These are phyloP conservation scores for Xylaria sp. DNA, from an alignment of 2,329 filamentous ascomycete genomes.

Conservation along the genomic window DNA sequence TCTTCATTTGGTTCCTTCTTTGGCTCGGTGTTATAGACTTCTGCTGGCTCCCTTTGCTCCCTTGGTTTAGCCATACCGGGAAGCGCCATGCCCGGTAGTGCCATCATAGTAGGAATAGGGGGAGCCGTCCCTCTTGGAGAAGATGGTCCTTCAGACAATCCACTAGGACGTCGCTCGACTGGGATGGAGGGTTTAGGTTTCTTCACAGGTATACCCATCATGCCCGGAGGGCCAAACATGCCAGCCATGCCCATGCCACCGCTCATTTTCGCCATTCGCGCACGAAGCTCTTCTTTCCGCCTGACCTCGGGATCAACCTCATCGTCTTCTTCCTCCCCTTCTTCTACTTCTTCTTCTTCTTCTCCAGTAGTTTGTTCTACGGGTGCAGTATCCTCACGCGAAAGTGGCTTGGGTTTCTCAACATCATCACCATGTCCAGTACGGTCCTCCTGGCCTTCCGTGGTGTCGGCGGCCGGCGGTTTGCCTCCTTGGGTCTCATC, in stretches of 20 bases:
- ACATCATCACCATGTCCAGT: conserved; percentile 79
- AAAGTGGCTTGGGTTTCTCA: conserved; percentile 54
- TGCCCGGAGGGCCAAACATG: conserved; percentile 80
- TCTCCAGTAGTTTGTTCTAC: conserved; percentile 51
- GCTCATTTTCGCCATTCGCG: conserved; percentile 98
- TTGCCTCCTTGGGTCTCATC: conserved; percentile 71
- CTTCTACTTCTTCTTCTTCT: conserved; percentile 65
- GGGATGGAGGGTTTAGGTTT: conserved; percentile 59
- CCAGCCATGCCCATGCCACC: conserved; percentile 88
- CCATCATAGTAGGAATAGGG: conserved; percentile 64
- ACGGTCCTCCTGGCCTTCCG: conserved; percentile 63
- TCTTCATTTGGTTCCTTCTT: conserved; percentile 49
- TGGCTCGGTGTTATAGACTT: conserved; percentile 55
- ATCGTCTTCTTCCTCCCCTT: conserved; percentile 78
- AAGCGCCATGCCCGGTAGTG: conserved; percentile 76
- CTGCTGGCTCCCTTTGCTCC: conserved; percentile 55
- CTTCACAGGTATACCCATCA: conserved; percentile 66
- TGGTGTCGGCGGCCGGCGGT: conserved; percentile 68
- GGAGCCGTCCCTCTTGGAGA: conserved; percentile 54
- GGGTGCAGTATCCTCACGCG: conserved; percentile 46
- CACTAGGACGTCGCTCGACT: conserved; percentile 49
- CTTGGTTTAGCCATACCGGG: conserved; percentile 78
- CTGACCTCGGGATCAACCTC: conserved; percentile 87
- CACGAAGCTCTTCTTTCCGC: conserved; percentile 85
- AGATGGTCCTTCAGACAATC: conserved; percentile 49